These are phyloP conservation scores for Vanrija sp. DNA, from an alignment of 1,284 basidiomycete species.

Conservation along the genomic window DNA sequence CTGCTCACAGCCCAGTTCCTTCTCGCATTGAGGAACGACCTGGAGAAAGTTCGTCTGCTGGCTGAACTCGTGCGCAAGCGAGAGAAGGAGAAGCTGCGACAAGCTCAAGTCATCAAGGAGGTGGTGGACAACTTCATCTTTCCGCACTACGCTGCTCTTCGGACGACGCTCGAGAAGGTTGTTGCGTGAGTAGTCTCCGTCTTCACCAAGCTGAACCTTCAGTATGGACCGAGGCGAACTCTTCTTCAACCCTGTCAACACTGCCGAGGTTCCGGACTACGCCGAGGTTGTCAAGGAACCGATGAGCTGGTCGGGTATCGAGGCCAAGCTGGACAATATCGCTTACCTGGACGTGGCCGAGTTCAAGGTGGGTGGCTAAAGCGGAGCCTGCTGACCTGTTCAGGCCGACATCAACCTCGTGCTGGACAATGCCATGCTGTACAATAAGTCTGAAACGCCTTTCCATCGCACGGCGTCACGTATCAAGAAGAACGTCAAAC, in stretches of 20 bases:
- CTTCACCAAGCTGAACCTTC: constrained; percentile 10
- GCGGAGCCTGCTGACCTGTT: not conserved
- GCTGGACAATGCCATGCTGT: constrained; percentile 77
- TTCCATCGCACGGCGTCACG: constrained; percentile 70
- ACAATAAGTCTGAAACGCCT: constrained; percentile 72
- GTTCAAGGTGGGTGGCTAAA: constrained; percentile 62
- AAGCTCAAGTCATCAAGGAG: constrained; percentile 66
- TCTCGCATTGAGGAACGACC: constrained; percentile 67
- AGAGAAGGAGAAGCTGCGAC: constrained; percentile 75
- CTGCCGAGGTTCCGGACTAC: constrained; percentile 82
- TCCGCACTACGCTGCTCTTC: constrained; percentile 61
- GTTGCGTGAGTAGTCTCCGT: constrained; percentile 56
- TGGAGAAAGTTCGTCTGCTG: constrained; percentile 69
- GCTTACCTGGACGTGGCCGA: constrained; percentile 70
- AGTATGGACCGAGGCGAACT: constrained; percentile 71
- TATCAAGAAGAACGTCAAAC: constrained; percentile 60
- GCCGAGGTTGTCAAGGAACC: constrained; percentile 79
- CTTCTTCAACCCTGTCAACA: constrained; percentile 79
- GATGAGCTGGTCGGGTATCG: constrained; percentile 85
- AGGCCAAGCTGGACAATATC: constrained; percentile 69
- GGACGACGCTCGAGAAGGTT: constrained; percentile 67
- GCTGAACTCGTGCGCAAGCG: constrained; percentile 72
- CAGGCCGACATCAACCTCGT: constrained; percentile 81
- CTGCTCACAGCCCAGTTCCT: constrained; percentile 57
- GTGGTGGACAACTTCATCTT: constrained; percentile 65